Percentiles rank a stretch among this genome's conserved stretches.
Conservation (phyloP, 2,329 filamentous ascomycete species). For the Scopulariopsis brevicaulis region DNA sequence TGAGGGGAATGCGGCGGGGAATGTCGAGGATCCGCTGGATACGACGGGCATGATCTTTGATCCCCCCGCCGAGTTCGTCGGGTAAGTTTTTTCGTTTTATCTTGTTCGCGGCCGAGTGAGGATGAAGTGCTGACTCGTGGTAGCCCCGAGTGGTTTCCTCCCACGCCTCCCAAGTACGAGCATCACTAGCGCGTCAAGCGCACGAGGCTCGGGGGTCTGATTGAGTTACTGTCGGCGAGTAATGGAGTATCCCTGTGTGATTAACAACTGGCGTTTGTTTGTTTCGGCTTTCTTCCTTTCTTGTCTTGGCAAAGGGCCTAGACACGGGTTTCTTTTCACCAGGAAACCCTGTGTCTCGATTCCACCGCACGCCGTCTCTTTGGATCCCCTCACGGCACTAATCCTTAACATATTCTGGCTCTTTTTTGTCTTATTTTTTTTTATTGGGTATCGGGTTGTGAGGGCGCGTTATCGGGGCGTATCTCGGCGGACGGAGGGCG, state of each 20-base stretch:
- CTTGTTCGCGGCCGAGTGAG: background rate
- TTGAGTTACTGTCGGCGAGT: background rate
- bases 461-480: background rate
- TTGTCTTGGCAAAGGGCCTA: background rate
- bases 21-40: conserved; percentile 42
- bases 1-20: conserved; percentile 57
- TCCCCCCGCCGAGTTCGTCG: background rate
- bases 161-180: background rate
- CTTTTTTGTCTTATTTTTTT: background rate
- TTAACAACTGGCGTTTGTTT: background rate
- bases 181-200: background rate
- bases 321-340: background rate
- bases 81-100: conserved; percentile 2
- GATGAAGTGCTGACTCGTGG: background rate
- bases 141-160: background rate
- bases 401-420: background rate
- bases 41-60: background rate
- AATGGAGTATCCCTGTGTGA: background rate
- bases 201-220: background rate
- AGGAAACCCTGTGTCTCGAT: no score
- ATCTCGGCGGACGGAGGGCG: background rate
- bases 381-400: no score
- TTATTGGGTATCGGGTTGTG: background rate
- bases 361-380: no score
- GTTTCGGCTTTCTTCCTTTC: background rate